These are phyloP conservation scores for Bryoglossum gracile DNA, from an alignment of 495 filamentous ascomycete genomes.

Conservation along the genomic window DNA sequence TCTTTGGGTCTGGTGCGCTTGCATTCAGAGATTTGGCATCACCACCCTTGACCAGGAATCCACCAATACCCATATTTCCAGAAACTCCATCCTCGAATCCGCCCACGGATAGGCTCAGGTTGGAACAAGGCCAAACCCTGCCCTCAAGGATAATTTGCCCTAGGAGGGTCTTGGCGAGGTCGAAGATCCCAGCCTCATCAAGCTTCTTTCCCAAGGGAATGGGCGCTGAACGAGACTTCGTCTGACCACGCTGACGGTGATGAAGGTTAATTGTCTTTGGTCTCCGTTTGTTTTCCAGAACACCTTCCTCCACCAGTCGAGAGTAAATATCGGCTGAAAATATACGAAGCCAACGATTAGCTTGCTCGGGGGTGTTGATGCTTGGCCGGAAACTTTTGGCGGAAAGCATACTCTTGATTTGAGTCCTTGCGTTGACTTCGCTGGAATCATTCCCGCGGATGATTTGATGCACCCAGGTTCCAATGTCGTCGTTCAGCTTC, in stretches of 20 bases:
- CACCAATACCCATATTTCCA: conserved; percentile 78
- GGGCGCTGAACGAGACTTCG: conserved; percentile 61
- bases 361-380: conserved; percentile 76
- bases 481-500: conserved; percentile 78
- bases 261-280: conserved; percentile 81
- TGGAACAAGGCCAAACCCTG: conserved; percentile 76
- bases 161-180: conserved; percentile 68
- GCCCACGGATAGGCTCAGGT: conserved; percentile 75
- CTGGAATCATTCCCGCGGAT: conserved; percentile 80
- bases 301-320: conserved; percentile 84
- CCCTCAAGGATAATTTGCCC: conserved; percentile 71
- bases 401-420: conserved; percentile 97
- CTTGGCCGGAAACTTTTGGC: conserved; percentile 90
- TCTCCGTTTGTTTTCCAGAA: conserved; percentile 79
- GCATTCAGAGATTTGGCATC: conserved; percentile 50
- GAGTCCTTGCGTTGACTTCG: conserved; percentile 85
- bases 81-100: conserved; percentile 84
- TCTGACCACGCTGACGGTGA: conserved; percentile 63
- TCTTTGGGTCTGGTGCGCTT: conserved; percentile 20
- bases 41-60: conserved; percentile 74
- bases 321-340: conserved; percentile 91
- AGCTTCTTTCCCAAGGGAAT: conserved; percentile 72
- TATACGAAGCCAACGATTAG: conserved; percentile 78
- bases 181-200: conserved; percentile 65
- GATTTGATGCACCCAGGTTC: conserved; percentile 78